Base-by-base conservation (phyloP, 2,329 filamentous ascomycete genomes). In the Aspergillus floridensis region DNA sequence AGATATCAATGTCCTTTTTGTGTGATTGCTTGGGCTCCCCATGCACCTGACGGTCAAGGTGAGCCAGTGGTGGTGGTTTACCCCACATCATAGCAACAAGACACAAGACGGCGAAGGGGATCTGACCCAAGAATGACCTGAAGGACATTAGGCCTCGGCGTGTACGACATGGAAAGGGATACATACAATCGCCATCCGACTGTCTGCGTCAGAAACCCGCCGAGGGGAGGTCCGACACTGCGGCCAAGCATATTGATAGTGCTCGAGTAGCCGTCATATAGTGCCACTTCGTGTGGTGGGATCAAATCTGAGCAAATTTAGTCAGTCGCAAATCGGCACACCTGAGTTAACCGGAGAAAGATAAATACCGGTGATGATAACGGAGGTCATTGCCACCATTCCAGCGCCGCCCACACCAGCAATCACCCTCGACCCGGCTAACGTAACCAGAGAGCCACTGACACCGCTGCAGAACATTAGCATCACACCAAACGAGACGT, bases 121-220 rank as follows among this genome's bases (percentile, higher is more conserved):
- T 77, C 70, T 88, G 86, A 5, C 80, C 79, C 0, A 83, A 67
- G 65, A 88, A 88, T 0, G 84, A 84, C 81, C 81, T 78, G 38
- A 16, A 6, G 4, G 44, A 11, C 22, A 7, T 32, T 26, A n/a
- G 11, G 44, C 14, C 49, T 41, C 7, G 19, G 38, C 16, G 8
- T 8, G 8, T 22, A 12, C 16, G 10, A n/a, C 0, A 46, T 24
- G 26, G 2, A 29, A 48, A 2, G 32, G 16, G 22, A 21, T 5
- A 57, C 75, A 64, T 63, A 82, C 86, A 87, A 89, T 47, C 89
- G 79, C 89, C 89, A 92, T 31, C 89, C 89, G 1, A 92, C 73
- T 35, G 78, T 80, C 68, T 92, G 88, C 24, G 87, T 88, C 68
- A 92, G 84, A 55, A 86, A 80, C 1, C 89, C 89, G 14, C 89